phyloP scores from a whole-genome alignment of 306 rosid genomes.

The Delonix regia region DNA sequence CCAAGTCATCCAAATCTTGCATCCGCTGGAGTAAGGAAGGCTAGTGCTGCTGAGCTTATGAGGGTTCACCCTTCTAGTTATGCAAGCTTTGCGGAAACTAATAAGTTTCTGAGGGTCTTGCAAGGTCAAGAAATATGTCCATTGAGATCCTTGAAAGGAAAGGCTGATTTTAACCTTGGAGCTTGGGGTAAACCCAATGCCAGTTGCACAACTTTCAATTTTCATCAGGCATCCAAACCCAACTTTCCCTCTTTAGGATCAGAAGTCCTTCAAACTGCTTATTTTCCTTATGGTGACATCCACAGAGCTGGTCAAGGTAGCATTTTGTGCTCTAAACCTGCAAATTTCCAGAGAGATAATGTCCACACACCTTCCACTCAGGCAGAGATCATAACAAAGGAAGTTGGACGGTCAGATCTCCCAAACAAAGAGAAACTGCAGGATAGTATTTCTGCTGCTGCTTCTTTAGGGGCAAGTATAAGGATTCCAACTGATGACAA shows the following conservation, averaged over 20 bases:
- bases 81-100: conserved; percentile 76
- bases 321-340: conserved; percentile 50
- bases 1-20: conserved; percentile 57
- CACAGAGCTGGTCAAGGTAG: conserved; percentile 58
- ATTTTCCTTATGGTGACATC: conserved; percentile 63
- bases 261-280: conserved; percentile 58
- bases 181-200: conserved; percentile 70
- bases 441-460: conserved; percentile 51
- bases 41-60: conserved; percentile 60
- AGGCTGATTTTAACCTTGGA: conserved; percentile 58
- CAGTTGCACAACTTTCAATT: conserved; percentile 56
- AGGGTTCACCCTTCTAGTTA: conserved; percentile 66
- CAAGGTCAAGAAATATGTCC: conserved; percentile 99
- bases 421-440: conserved; percentile 54
- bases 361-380: conserved; percentile 51
- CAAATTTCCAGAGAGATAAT: conserved; percentile 54
- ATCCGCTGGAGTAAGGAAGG: conserved; percentile 54
- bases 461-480: conserved; percentile 48
- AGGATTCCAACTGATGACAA: conserved; percentile 64
- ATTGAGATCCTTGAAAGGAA: conserved; percentile 68
- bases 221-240: conserved; percentile 63
- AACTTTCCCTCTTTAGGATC: conserved; percentile 53
- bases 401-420: conserved; percentile 49
- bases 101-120: conserved; percentile 88
- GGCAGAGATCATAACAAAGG: conserved; percentile 52